Percentiles rank a stretch among this genome's conserved stretches.
phyloP scores from a whole-genome alignment of 805 yeast genomes.

The Lachancea fermentati region DNA sequence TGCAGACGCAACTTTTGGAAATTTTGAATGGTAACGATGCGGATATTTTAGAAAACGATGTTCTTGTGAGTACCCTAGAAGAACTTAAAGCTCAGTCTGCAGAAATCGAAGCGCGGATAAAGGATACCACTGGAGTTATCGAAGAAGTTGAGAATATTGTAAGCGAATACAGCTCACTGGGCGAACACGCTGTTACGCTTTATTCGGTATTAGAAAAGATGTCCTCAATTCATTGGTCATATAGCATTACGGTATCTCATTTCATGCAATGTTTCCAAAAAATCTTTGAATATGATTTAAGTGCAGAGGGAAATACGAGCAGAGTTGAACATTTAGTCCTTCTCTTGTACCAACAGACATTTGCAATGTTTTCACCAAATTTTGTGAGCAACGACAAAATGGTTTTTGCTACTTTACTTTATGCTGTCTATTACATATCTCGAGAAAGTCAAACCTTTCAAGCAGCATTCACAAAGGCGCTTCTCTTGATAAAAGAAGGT shows the following conservation, averaged over 20 bases:
- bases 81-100: constrained; percentile 56
- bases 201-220: constrained; percentile 44
- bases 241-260: constrained; percentile 50
- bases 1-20: constrained; percentile 56
- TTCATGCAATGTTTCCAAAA: constrained; percentile 34
- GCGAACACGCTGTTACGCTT: constrained; percentile 47
- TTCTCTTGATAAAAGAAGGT: not conserved
- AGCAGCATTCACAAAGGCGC: constrained; percentile 1
- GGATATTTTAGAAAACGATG: constrained; percentile 62
- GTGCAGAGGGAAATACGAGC: constrained; percentile 9
- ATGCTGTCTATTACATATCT: constrained; percentile 17
- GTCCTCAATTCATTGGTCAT: constrained; percentile 42
- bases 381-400: constrained; percentile 41
- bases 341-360: constrained; percentile 43
- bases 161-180: constrained; percentile 46
- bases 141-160: constrained; percentile 45
- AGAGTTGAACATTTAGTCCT: constrained; percentile 32
- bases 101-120: constrained; percentile 47
- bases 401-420: constrained; percentile 39
- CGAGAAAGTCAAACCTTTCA: constrained; percentile 5
- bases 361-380: constrained; percentile 41
- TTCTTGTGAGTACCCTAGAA: constrained; percentile 55
- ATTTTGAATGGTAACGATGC: constrained; percentile 54
- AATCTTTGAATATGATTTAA: constrained; percentile 22
- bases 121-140: constrained; percentile 52